Base-by-base conservation (phyloP, 169 alveolate species). In the Plasmodium vinckei region DNA sequence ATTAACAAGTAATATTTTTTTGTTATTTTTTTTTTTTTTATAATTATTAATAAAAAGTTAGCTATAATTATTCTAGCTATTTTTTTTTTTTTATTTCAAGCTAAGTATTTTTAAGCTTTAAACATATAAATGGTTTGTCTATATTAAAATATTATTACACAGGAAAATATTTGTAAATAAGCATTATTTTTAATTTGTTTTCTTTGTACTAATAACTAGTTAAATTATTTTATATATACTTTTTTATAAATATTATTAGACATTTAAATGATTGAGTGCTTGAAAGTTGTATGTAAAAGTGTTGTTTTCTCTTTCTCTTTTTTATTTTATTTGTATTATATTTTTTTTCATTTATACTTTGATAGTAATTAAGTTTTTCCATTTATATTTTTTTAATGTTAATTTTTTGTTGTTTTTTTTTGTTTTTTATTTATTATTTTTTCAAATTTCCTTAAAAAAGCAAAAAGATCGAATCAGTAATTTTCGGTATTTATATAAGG, bases 41-140 rank as follows among this genome's bases (percentile, higher is more conserved):
- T 49, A 21, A 9, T 15, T 68, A 9, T 68, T 33, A 7, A 68
- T 42, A n/a, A 68, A 68, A 49, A 68, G 42, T 68, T 68, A 47
- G 77, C 77, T 68, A 68, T 25, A 12, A 57, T 57, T 57, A n/a
- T 57, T 19, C 19, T 10, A n/a, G 19, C 33, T 17, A n/a, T 15
- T 15, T 15, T 57, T 15, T 56, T 68, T 68, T 68, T 68, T 64
- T 64, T 64, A 10, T 64, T 64, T 64, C 77, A 5, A 68, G 77
- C 77, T 23, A 68, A 15, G 17, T 68, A n/a, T 46, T 25, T 46
- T 44, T 15, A 51, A 51, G 17, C 59, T 13, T 12, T n/a, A n/a
- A 13, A 51, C 17, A 51, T 51, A 12, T n/a, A 13, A 51, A 12
- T 51, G 59, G 17, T 51, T n/a, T 51, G 17, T 51, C 59, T n/a